A percentile compares a stretch with the other conserved stretches of the same genome.
Evolutionary conservation across 129 eudicot species (phyloP).

Genomic region (Mikania micrantha): DNA sequence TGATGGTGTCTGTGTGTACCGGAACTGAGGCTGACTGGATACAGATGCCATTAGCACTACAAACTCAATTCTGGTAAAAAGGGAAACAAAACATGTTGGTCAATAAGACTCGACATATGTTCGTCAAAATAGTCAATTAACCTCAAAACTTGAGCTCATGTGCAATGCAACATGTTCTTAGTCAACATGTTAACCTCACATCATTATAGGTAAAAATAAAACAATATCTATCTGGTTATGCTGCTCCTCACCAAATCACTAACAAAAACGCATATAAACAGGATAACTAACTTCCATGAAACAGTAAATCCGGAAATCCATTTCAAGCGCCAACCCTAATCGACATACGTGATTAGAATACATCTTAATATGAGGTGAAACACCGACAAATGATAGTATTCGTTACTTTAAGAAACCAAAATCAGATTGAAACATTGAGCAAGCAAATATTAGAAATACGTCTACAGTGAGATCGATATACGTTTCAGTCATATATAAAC

Average conservation of each 20-base stretch:
- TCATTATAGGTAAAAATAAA: not conserved
- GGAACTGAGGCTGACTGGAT: slow-evolving; percentile 87
- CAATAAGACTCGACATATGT: not conserved
- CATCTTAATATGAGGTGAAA: not conserved
- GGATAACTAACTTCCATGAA: not conserved
- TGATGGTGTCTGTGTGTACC: slow-evolving; percentile 88
- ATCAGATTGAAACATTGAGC: not conserved
- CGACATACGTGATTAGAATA: not conserved
- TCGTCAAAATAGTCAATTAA: not conserved
- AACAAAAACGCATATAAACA: not conserved
- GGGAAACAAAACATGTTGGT: not conserved
- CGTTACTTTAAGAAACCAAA: not conserved
- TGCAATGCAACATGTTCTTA: not conserved
- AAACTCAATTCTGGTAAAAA: not conserved
- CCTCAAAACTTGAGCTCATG: not conserved
- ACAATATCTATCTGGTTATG: not conserved
- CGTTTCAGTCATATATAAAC: not conserved
- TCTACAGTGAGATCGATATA: slow-evolving; percentile 18
- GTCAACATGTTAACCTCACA: not conserved
- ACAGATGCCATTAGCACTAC: slow-evolving; percentile 61
- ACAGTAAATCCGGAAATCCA: slow-evolving; percentile 1
- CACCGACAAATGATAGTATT: not conserved
- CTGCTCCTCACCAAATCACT: not conserved
- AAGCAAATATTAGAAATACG: not conserved
- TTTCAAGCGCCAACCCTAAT: not conserved